Conservation (phyloP, 2,329 filamentous ascomycete species). For the Decorospora gaudefroyi region DNA sequence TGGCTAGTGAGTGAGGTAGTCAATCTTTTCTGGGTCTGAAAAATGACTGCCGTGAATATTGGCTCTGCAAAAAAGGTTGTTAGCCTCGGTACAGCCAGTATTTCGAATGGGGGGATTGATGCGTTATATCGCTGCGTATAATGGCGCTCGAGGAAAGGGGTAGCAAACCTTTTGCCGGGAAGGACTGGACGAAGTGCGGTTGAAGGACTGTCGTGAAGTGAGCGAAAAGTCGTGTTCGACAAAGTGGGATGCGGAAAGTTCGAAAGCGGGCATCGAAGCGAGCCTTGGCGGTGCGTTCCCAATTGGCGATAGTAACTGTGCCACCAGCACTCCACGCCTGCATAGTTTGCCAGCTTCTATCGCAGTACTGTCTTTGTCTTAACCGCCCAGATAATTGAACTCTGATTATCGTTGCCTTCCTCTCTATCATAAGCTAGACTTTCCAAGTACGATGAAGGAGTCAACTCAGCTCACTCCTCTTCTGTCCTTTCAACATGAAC, state of each 20-base stretch:
- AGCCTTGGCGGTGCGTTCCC: conserved; percentile 24
- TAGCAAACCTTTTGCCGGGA: no score
- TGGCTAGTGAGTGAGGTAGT: conserved; percentile 72
- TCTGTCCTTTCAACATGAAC: not conserved
- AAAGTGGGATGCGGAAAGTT: conserved; percentile 10
- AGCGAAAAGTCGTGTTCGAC: not conserved
- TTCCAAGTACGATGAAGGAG: no score
- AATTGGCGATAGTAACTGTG: conserved; percentile 6
- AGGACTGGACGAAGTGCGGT: no score
- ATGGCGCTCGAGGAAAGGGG: no score
- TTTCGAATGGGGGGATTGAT: conserved; percentile 21
- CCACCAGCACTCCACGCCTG: not conserved
- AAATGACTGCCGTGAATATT: conserved; percentile 36
- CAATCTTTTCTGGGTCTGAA: conserved; percentile 58
- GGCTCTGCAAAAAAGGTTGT: conserved; percentile 37
- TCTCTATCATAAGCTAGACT: not conserved
- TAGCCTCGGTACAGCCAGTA: conserved; percentile 8
- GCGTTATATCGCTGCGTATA: no score
- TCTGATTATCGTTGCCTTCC: not conserved
- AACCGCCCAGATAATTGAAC: not conserved
- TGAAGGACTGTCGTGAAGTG: no score
- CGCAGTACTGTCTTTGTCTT: not conserved
- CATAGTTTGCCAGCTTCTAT: not conserved
- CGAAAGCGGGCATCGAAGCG: conserved; percentile 23
- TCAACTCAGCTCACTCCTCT: not conserved